Evolutionary conservation across 2,329 filamentous ascomycete genomes (phyloP).

Genomic region (Cryphonectria radicalis): DNA sequence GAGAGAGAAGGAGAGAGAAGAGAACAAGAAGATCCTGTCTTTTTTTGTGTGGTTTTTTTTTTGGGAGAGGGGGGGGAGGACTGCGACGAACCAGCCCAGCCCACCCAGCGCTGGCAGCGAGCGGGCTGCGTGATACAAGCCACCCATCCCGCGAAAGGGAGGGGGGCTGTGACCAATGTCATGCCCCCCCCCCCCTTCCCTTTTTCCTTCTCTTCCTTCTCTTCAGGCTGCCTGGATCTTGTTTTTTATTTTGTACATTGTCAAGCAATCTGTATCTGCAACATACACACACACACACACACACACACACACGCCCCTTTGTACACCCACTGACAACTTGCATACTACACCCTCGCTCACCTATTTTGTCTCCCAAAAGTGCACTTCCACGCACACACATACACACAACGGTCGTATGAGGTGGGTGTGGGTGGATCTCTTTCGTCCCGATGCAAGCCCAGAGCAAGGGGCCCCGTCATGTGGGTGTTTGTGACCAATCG

Average conservation of each 20-base stretch:
- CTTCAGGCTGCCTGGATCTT: background rate
- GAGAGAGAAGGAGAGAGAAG: no score
- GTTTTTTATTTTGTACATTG: background rate
- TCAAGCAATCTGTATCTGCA: background rate
- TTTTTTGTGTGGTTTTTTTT: no score
- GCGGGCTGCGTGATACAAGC: background rate
- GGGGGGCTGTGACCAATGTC: background rate
- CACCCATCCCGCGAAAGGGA: background rate
- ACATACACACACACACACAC: background rate
- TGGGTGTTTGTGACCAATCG: constrained; percentile 26
- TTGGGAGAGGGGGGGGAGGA: no score
- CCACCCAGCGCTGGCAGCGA: background rate
- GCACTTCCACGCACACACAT: background rate
- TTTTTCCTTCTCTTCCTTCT: background rate
- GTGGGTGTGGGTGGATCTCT: constrained; percentile 11
- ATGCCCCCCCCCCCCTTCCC: background rate
- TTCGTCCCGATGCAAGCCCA: constrained; percentile 11
- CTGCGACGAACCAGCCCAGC: background rate
- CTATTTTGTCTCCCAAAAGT: background rate
- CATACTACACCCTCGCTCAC: background rate
- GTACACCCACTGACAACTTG: background rate
- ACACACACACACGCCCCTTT: background rate
- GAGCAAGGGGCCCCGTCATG: constrained; percentile 19
- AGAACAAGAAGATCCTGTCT: background rate
- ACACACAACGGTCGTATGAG: constrained; percentile 3